A percentile compares a stretch with the other conserved stretches of the same genome.
These are phyloP conservation scores for Nectriaceae sp. DNA, from an alignment of 2,329 filamentous ascomycete genomes.

Conservation along the genomic window DNA sequence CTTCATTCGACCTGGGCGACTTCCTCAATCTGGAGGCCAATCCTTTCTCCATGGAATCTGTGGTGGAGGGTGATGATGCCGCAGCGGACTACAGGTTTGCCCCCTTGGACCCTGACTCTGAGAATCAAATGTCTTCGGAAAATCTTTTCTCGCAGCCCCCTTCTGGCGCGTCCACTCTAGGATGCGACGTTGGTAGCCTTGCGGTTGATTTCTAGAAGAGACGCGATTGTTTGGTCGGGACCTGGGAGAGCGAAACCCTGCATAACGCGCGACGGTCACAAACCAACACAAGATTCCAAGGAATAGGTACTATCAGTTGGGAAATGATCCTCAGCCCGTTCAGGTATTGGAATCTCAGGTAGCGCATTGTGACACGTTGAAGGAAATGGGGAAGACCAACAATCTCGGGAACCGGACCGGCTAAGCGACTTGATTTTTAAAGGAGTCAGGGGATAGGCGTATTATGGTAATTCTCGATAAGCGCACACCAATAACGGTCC, in stretches of 20 bases:
- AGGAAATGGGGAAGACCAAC: too few species aligned
- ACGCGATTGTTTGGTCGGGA: conserved; percentile 48
- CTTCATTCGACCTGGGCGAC: conserved; percentile 38
- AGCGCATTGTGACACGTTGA: too few species aligned
- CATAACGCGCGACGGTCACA: conserved; percentile 40
- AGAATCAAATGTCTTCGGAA: conserved; percentile 63
- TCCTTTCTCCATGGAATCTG: conserved; percentile 47
- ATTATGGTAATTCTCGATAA: too few species aligned
- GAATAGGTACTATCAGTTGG: not conserved
- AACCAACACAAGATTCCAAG: conserved; percentile 35
- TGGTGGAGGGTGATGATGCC: conserved; percentile 52
- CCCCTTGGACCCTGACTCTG: conserved; percentile 57
- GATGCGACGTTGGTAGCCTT: conserved; percentile 75
- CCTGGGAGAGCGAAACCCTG: conserved; percentile 33
- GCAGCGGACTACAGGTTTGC: conserved; percentile 55
- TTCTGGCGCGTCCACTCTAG: conserved; percentile 71
- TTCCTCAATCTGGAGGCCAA: conserved; percentile 57
- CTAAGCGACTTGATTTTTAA: too few species aligned
- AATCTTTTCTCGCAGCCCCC: conserved; percentile 73
- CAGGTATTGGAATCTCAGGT: too few species aligned
- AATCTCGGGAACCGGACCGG: too few species aligned
- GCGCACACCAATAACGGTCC: too few species aligned
- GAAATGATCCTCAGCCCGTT: too few species aligned
- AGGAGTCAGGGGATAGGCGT: too few species aligned
- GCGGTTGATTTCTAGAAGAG: conserved; percentile 68